A percentile compares a stretch with the other conserved stretches of the same genome.
phyloP scores from a whole-genome alignment of 2,329 filamentous ascomycete genomes.

The Alternaria brassicae region DNA sequence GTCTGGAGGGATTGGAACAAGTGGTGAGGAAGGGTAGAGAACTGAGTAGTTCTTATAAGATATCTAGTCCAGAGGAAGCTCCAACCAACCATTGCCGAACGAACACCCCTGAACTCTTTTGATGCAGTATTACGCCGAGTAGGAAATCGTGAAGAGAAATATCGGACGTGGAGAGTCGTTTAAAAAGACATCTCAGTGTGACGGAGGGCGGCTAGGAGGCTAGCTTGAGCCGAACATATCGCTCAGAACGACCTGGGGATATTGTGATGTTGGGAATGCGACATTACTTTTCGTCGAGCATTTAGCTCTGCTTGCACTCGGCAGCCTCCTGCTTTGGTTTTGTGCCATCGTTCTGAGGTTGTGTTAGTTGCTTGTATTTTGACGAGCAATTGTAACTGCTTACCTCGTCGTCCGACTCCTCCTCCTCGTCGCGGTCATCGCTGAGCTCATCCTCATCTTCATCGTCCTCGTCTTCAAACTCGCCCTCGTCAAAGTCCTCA shows the following conservation, averaged over 20 bases:
- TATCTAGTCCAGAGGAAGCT: slow-evolving; percentile 32
- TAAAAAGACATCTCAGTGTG: slow-evolving; percentile 4
- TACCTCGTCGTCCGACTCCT: slow-evolving; percentile 54
- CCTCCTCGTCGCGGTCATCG: slow-evolving; percentile 80
- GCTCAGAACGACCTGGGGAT: slow-evolving; percentile 23
- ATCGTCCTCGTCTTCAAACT: slow-evolving; percentile 89
- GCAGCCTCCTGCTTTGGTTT: slow-evolving; percentile 56
- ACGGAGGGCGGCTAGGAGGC: slow-evolving; percentile 8
- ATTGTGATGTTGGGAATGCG: slow-evolving; percentile 8
- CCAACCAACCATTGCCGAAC: slow-evolving; percentile 23
- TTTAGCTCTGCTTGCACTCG: slow-evolving; percentile 56
- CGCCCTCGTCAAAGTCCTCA: slow-evolving; percentile 81
- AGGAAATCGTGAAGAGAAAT: slow-evolving; percentile 26
- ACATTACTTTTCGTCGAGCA: slow-evolving; percentile 8
- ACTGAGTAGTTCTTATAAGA: slow-evolving; percentile 33
- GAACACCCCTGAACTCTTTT: slow-evolving; percentile 29
- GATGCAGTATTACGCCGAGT: slow-evolving; percentile 41
- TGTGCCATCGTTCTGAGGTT: slow-evolving; percentile 48
- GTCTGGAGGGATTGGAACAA: slow-evolving; percentile 10
- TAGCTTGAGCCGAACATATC: slow-evolving; percentile 8
- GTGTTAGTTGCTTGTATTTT: slow-evolving; percentile 20
- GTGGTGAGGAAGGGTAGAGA: slow-evolving; percentile 17
- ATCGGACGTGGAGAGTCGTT: slow-evolving; percentile 20
- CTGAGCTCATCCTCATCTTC: slow-evolving; percentile 88
- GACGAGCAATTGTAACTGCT: not conserved